phyloP scores from a whole-genome alignment of 495 filamentous ascomycete genomes.

The Xylaria palmicola region DNA sequence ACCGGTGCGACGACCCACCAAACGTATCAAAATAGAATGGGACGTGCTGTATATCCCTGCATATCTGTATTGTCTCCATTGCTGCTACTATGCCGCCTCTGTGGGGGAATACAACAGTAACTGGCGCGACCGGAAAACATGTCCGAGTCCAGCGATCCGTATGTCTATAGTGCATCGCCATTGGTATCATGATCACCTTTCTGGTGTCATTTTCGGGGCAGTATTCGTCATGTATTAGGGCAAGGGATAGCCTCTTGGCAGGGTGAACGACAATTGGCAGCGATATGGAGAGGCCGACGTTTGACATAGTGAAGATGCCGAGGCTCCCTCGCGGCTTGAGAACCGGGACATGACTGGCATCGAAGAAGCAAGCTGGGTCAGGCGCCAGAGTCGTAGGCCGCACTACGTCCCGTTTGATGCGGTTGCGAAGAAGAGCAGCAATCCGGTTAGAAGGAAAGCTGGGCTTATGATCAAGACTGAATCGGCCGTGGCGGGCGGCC shows the following conservation, averaged over 20 bases:
- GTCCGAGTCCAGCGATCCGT: slow-evolving; percentile 12
- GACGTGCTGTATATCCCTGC: slow-evolving; percentile 14
- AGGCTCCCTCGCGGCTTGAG: neutral
- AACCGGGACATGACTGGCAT: slow-evolving; percentile 2
- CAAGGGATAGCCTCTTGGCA: slow-evolving; percentile 4
- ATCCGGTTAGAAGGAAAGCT: slow-evolving; percentile 12
- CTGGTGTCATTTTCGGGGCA: neutral
- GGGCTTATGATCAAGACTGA: neutral
- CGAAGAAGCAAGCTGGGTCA: slow-evolving; percentile 15
- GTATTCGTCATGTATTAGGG: slow-evolving; percentile 7
- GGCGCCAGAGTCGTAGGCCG: slow-evolving; percentile 16
- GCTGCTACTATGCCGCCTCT: neutral
- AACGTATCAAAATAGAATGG: slow-evolving; percentile 17
- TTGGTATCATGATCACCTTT: slow-evolving; percentile 12
- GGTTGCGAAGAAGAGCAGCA: neutral
- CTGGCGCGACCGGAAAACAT: slow-evolving; percentile 12
- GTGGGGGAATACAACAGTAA: slow-evolving; percentile 2
- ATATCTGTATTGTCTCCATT: slow-evolving; percentile 9
- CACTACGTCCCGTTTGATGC: neutral
- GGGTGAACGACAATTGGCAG: slow-evolving; percentile 10
- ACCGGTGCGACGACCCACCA: slow-evolving; percentile 11
- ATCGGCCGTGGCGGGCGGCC: neutral
- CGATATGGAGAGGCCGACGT: slow-evolving; percentile 16
- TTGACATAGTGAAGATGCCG: slow-evolving; percentile 14
- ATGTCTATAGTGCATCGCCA: slow-evolving; percentile 4